phyloP scores from a whole-genome alignment of 192 early-diverging fungal species.

The Coemansia sp. region DNA sequence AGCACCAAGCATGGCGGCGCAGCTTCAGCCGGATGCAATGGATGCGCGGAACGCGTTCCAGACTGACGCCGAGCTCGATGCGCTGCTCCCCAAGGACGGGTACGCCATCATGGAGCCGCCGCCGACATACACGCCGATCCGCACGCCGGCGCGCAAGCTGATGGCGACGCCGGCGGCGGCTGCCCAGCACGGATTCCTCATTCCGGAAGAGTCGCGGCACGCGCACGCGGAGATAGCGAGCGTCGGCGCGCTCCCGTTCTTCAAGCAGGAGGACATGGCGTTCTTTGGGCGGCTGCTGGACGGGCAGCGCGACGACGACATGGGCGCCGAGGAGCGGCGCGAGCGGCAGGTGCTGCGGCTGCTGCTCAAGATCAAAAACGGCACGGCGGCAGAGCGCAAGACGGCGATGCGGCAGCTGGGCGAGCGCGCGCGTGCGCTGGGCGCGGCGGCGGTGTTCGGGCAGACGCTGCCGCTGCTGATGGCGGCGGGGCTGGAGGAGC shows the following conservation, averaged over 20 bases:
- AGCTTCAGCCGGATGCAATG: constrained; percentile 78
- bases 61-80: constrained; percentile 94
- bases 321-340: constrained; percentile 87
- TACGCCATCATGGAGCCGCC: constrained; percentile 94
- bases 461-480: constrained; percentile 96
- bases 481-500: constrained; percentile 97
- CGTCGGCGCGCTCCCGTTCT: constrained; percentile 85
- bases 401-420: constrained; percentile 92
- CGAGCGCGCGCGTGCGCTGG: constrained; percentile 95
- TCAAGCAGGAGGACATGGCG: constrained; percentile 98
- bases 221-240: constrained; percentile 70
- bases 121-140: constrained; percentile 85
- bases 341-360: constrained; percentile 97
- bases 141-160: constrained; percentile 94
- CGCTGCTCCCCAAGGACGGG: constrained; percentile 87
- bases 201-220: constrained; percentile 77
- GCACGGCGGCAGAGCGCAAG: constrained; percentile 93
- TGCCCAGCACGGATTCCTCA: constrained; percentile 77
- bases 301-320: constrained; percentile 77
- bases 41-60: constrained; percentile 86
- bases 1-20: too few species aligned
- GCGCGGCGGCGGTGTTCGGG: constrained; percentile 93
- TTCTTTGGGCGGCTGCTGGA: constrained; percentile 93
- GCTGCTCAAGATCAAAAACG: constrained; percentile 98
- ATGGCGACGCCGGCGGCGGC: constrained; percentile 92